Percentiles rank a stretch among this genome's conserved stretches.
Evolutionary conservation across 23 red algal species (phyloP).

Genomic region (Gracilaria caudata): DNA sequence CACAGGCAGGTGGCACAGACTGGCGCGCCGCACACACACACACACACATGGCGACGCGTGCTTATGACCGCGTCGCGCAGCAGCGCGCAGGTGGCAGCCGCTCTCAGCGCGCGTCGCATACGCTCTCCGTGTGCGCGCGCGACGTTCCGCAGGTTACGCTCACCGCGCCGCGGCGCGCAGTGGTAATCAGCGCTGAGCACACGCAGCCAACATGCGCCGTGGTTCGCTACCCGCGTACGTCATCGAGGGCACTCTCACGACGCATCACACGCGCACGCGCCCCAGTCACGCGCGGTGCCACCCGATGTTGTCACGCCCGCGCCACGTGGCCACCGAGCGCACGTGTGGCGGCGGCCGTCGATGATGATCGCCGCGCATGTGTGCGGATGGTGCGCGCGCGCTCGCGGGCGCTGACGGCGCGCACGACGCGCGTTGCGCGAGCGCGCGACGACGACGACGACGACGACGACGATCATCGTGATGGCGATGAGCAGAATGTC

Average conservation of each 20-base stretch:
- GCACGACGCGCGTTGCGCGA: too few species aligned
- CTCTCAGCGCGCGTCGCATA: neutral
- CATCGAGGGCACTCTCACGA: too few species aligned
- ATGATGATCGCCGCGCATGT: neutral
- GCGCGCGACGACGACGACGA: neutral
- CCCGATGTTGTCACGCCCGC: neutral
- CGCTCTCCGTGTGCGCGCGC: neutral
- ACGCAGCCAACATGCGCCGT: neutral
- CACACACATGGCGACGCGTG: neutral
- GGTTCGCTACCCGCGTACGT: too few species aligned
- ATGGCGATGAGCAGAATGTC: neutral
- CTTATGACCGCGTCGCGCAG: neutral
- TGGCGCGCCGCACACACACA: neutral
- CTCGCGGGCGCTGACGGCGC: neutral
- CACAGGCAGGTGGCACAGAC: neutral
- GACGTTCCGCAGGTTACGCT: too few species aligned
- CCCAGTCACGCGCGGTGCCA: too few species aligned
- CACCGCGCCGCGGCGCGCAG: neutral
- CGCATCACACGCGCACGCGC: too few species aligned
- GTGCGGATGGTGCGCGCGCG: neutral
- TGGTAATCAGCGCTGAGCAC: neutral
- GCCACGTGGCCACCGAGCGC: neutral
- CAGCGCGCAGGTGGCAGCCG: conserved; percentile 8
- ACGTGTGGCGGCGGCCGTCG: neutral
- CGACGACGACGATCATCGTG: neutral